A percentile compares a stretch with the other conserved stretches of the same genome.
Conservation (phyloP, 1,139 yeast species). For the Candida pseudoviswanathii region DNA sequence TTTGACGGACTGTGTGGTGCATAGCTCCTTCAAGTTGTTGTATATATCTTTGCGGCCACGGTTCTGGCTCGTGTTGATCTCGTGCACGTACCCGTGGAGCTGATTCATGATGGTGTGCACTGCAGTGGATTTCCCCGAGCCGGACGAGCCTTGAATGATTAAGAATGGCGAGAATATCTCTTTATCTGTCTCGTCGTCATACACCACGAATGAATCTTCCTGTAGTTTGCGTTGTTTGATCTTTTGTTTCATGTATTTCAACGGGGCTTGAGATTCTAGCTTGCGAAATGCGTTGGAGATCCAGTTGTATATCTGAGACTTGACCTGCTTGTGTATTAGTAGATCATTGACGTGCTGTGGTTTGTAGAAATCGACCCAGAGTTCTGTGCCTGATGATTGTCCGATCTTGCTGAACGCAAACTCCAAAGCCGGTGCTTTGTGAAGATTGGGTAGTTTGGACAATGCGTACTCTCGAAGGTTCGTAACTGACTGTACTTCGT, state of each 20-base stretch:
- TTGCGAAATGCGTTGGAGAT: constrained; percentile 46
- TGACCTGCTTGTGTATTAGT: constrained; percentile 28
- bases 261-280: constrained; percentile 34
- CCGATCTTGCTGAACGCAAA: constrained; percentile 24
- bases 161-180: constrained; percentile 59
- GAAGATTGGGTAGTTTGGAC: constrained; percentile 18
- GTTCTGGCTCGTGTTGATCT: constrained; percentile 71
- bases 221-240: constrained; percentile 14
- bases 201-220: constrained; percentile 32
- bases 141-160: constrained; percentile 70
- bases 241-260: constrained; percentile 27
- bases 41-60: constrained; percentile 74
- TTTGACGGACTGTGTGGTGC: constrained; percentile 83
- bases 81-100: constrained; percentile 74
- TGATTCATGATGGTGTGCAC: constrained; percentile 70
- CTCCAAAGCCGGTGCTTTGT: constrained; percentile 19
- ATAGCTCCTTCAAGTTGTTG: constrained; percentile 69
- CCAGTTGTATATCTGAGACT: constrained; percentile 45
- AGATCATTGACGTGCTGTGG: constrained; percentile 43
- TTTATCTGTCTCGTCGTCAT: constrained; percentile 34
- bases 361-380: constrained; percentile 50
- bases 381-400: constrained; percentile 4
- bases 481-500: neutral
- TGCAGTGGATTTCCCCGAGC: constrained; percentile 79
- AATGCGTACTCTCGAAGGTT: constrained; percentile 10